These are phyloP conservation scores for Podaxis pistillaris DNA, from an alignment of 768 basidiomycete genomes.

Conservation along the genomic window DNA sequence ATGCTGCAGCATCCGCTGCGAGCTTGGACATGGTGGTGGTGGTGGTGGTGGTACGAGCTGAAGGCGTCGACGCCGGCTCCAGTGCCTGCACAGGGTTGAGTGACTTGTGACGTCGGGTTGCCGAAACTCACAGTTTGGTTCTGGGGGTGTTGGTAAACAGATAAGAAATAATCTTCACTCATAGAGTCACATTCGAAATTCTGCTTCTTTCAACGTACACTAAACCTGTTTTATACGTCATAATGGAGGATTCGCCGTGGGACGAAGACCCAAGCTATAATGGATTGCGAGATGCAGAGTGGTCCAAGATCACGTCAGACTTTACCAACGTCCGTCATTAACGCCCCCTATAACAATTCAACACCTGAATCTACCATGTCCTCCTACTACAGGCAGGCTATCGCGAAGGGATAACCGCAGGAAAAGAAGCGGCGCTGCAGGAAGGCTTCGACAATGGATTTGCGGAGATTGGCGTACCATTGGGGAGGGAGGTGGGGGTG, in stretches of 20 bases:
- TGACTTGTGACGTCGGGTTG: background rate
- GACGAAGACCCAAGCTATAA: constrained; percentile 41
- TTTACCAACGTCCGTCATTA: constrained; percentile 62
- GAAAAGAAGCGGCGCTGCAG: constrained; percentile 86
- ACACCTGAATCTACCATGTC: background rate
- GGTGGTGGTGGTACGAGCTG: constrained; percentile 12
- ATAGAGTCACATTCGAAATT: background rate
- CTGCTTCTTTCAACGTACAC: background rate
- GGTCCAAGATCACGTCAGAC: constrained; percentile 63
- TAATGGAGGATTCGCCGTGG: constrained; percentile 53
- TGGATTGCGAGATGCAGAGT: constrained; percentile 50
- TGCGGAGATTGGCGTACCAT: constrained; percentile 63
- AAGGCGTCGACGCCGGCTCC: background rate
- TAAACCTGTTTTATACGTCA: background rate
- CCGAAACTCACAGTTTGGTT: background rate
- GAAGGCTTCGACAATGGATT: constrained; percentile 90
- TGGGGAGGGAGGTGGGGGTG: constrained; percentile 75
- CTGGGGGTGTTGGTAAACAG: background rate
- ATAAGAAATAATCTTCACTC: background rate
- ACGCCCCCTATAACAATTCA: background rate
- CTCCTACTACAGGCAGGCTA: constrained; percentile 70
- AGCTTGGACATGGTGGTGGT: constrained; percentile 56
- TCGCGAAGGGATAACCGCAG: constrained; percentile 92
- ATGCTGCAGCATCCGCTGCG: constrained; percentile 67
- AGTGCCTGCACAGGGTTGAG: background rate